Evolutionary conservation across 2,329 filamentous ascomycete genomes (phyloP).

Genomic region (Penicillium occitanis): DNA sequence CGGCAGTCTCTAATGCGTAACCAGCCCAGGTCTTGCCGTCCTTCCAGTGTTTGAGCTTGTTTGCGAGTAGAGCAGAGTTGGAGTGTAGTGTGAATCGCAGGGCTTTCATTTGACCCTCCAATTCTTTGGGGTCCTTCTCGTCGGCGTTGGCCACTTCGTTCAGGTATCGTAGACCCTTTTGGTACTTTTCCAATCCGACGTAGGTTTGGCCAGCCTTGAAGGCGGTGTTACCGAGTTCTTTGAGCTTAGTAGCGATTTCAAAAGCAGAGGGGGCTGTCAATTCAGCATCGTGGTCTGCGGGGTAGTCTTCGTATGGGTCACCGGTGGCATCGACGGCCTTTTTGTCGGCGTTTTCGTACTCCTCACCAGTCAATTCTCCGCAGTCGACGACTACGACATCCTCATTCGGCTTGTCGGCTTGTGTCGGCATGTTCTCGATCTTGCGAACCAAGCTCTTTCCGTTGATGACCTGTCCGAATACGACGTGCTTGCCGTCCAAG

Average conservation of each 20-base stretch:
- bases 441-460: slow-evolving; percentile 89
- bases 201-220: slow-evolving; percentile 76
- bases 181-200: slow-evolving; percentile 83
- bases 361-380: slow-evolving; percentile 75
- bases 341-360: slow-evolving; percentile 64
- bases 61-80: slow-evolving; percentile 81
- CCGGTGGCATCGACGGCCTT: slow-evolving; percentile 77
- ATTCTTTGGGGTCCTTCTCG: slow-evolving; percentile 68
- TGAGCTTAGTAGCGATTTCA: slow-evolving; percentile 79
- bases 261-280: slow-evolving; percentile 66
- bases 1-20: slow-evolving; percentile 65
- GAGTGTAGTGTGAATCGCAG: slow-evolving; percentile 84
- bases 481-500: slow-evolving; percentile 93
- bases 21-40: slow-evolving; percentile 70
- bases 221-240: slow-evolving; percentile 87
- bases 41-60: slow-evolving; percentile 72
- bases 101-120: slow-evolving; percentile 65
- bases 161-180: slow-evolving; percentile 86
- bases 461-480: slow-evolving; percentile 90
- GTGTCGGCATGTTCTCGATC: slow-evolving; percentile 79
- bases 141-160: slow-evolving; percentile 73
- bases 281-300: slow-evolving; percentile 70
- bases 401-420: slow-evolving; percentile 72
- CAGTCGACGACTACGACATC: slow-evolving; percentile 79
- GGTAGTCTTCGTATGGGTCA: slow-evolving; percentile 93